These are phyloP conservation scores for Aspergillus biplanus DNA, from an alignment of 495 filamentous ascomycete genomes.

Conservation along the genomic window DNA sequence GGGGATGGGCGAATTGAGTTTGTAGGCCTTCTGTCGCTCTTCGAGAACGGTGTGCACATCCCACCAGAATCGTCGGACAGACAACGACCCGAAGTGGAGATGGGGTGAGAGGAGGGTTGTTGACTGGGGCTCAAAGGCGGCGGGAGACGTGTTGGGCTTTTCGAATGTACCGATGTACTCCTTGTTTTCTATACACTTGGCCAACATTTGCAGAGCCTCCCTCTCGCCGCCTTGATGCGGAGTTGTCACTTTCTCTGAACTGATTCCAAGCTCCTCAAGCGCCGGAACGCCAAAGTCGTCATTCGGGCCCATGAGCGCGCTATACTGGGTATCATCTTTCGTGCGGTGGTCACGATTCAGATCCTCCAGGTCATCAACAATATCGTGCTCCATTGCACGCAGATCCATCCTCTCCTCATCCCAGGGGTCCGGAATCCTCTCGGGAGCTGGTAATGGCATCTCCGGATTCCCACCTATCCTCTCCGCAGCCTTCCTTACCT, in stretches of 20 bases:
- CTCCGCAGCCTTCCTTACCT: constrained; percentile 56
- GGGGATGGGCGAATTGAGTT: constrained; percentile 55
- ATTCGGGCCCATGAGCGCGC: constrained; percentile 59
- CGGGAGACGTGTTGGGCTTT: constrained; percentile 71
- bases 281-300: constrained; percentile 65
- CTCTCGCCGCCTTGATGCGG: constrained; percentile 67
- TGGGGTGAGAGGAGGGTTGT: constrained; percentile 71
- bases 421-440: constrained; percentile 61
- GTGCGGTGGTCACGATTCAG: constrained; percentile 54
- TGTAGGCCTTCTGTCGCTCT: constrained; percentile 46
- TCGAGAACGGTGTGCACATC: constrained; percentile 59
- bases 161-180: constrained; percentile 68
- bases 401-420: constrained; percentile 48
- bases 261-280: constrained; percentile 64
- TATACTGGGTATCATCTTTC: constrained; percentile 53
- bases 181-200: constrained; percentile 55
- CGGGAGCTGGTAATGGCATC: constrained; percentile 57
- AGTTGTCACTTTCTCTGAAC: constrained; percentile 50
- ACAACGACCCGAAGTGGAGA: constrained; percentile 70
- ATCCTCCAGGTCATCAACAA: constrained; percentile 49
- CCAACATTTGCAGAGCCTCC: constrained; percentile 54
- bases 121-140: constrained; percentile 67
- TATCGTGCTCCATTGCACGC: constrained; percentile 51
- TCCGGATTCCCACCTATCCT: constrained; percentile 56
- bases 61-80: constrained; percentile 69